These are phyloP conservation scores for Marasmius tenuissimus DNA, from an alignment of 1,284 basidiomycete genomes.

Conservation along the genomic window DNA sequence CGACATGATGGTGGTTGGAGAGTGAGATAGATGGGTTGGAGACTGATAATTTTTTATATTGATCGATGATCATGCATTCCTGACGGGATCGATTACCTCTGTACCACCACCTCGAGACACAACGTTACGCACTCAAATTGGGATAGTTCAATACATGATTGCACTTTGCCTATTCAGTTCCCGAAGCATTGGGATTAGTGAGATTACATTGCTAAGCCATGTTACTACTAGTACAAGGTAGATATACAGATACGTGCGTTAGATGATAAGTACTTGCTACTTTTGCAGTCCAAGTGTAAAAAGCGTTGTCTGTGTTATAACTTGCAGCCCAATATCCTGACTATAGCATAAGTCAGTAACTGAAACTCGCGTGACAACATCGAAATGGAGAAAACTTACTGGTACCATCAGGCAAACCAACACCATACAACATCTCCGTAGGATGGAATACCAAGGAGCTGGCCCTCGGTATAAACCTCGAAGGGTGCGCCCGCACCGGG, in stretches of 20 bases:
- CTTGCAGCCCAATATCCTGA: slow-evolving; percentile 6
- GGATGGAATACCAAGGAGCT: slow-evolving; percentile 77
- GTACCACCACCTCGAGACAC: no score
- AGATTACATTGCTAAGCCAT: no score
- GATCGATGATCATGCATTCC: no score
- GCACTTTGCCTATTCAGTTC: no score
- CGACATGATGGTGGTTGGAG: slow-evolving; percentile 22
- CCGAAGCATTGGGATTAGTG: no score
- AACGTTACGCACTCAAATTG: no score
- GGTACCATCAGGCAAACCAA: slow-evolving; percentile 72
- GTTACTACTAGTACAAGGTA: neutral
- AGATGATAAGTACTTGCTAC: neutral
- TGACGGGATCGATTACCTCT: neutral
- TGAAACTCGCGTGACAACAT: neutral
- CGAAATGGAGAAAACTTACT: slow-evolving; percentile 41
- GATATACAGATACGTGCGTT: neutral
- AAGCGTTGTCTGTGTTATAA: neutral
- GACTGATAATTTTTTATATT: neutral
- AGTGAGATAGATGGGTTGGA: neutral
- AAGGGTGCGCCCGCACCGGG: slow-evolving; percentile 52
- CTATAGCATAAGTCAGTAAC: neutral
- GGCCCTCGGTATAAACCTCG: slow-evolving; percentile 59
- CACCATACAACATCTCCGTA: slow-evolving; percentile 75
- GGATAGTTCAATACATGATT: no score
- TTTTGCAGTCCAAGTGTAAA: no score